Evolutionary conservation across 805 yeast species (phyloP).

Genomic region (Hanseniaspora singularis): DNA sequence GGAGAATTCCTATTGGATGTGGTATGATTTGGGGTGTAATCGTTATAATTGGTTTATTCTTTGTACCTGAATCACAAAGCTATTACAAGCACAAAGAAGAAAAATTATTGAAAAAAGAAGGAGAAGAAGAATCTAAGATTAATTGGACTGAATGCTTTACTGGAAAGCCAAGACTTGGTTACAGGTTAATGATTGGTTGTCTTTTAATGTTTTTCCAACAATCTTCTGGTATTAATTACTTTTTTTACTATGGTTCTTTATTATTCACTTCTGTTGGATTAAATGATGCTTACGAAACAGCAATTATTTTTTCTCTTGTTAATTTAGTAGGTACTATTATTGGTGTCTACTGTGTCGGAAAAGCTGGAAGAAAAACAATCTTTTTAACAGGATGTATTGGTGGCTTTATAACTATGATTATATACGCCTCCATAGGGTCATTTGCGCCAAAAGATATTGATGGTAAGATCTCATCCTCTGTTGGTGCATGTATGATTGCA

Average conservation of each 20-base stretch:
- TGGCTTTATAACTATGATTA: slow-evolving; percentile 45
- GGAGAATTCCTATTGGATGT: slow-evolving; percentile 55
- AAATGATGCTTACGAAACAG: slow-evolving; percentile 44
- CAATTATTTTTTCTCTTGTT: slow-evolving; percentile 46
- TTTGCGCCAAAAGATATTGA: slow-evolving; percentile 31
- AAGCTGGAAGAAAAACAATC: slow-evolving; percentile 42
- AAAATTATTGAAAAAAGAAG: slow-evolving; percentile 37
- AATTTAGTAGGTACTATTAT: slow-evolving; percentile 45
- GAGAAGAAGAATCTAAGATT: neutral
- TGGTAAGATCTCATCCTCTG: slow-evolving; percentile 33
- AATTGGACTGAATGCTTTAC: slow-evolving; percentile 37
- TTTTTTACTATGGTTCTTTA: slow-evolving; percentile 56
- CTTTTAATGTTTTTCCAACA: slow-evolving; percentile 51
- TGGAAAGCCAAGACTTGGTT: slow-evolving; percentile 45
- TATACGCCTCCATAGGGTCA: slow-evolving; percentile 52
- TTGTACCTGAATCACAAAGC: slow-evolving; percentile 60
- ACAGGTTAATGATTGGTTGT: slow-evolving; percentile 46
- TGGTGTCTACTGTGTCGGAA: slow-evolving; percentile 43
- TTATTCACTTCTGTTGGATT: slow-evolving; percentile 49
- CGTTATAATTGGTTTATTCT: slow-evolving; percentile 47
- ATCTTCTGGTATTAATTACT: slow-evolving; percentile 52
- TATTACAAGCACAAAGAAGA: slow-evolving; percentile 42
- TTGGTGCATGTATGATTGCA: slow-evolving; percentile 52
- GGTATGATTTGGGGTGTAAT: slow-evolving; percentile 34
- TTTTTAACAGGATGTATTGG: slow-evolving; percentile 40